These are phyloP conservation scores for Amanita fuliginea DNA, from an alignment of 768 basidiomycete genomes.

Conservation along the genomic window DNA sequence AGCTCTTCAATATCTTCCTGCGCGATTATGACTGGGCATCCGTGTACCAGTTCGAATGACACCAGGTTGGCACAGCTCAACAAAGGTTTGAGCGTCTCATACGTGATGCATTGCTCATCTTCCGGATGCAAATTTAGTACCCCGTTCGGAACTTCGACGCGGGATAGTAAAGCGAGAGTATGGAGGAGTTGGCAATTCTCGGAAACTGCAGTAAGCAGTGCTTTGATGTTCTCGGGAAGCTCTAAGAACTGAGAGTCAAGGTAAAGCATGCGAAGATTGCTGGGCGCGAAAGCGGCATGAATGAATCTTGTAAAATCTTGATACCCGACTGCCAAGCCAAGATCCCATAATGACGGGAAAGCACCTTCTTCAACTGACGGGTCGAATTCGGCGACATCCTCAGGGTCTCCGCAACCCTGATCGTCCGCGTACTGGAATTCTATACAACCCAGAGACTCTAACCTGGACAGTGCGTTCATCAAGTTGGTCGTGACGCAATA, in stretches of 20 bases:
- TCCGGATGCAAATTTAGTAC: conserved; percentile 10
- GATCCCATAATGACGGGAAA: conserved; percentile 43
- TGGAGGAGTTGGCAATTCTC: conserved; percentile 38
- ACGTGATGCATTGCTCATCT: conserved; percentile 16
- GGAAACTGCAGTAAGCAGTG: conserved; percentile 32
- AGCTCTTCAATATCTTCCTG: conserved; percentile 34
- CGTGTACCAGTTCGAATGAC: conserved; percentile 26
- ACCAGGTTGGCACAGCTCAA: conserved; percentile 21
- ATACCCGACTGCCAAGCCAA: conserved; percentile 35
- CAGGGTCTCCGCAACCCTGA: conserved; percentile 35
- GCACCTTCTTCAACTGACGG: conserved; percentile 36
- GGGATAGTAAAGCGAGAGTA: conserved; percentile 30
- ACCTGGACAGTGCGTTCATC: conserved; percentile 33
- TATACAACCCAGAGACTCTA: conserved; percentile 30
- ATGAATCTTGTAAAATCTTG: conserved; percentile 36
- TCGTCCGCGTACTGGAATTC: conserved; percentile 41
- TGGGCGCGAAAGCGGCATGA: conserved; percentile 30
- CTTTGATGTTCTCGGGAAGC: conserved; percentile 26
- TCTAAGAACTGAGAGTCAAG: conserved; percentile 39
- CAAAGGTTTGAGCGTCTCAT: conserved; percentile 24
- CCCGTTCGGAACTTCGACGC: conserved; percentile 11
- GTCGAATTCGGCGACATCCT: conserved; percentile 31
- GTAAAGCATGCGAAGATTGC: conserved; percentile 38
- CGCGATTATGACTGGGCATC: conserved; percentile 25
- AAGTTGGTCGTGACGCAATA: conserved; percentile 37